Evolutionary conservation across 2,329 filamentous ascomycete genomes (phyloP).

Genomic region (Helotiales sp.): DNA sequence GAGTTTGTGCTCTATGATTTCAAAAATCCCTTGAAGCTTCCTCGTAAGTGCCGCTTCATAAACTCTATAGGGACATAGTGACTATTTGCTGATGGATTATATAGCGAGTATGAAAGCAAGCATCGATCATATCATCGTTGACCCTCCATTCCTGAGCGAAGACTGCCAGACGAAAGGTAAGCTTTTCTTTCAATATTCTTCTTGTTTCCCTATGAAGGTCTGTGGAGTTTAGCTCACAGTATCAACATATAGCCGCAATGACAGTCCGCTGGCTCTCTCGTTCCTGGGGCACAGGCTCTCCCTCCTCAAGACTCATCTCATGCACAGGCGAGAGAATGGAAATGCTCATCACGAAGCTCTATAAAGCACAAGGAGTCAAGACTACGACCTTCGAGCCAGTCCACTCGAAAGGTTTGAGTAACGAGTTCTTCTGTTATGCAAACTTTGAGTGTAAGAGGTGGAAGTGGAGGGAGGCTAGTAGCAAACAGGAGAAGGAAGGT

Average conservation of each 20-base stretch:
- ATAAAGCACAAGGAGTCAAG: slow-evolving; percentile 58
- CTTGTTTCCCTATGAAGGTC: no score
- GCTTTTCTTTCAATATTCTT: background rate
- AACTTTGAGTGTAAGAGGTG: slow-evolving; percentile 68
- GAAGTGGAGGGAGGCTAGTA: slow-evolving; percentile 37
- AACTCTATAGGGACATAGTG: background rate
- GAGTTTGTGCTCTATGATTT: slow-evolving; percentile 79
- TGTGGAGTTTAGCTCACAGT: no score
- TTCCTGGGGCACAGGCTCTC: slow-evolving; percentile 20
- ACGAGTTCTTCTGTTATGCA: slow-evolving; percentile 79
- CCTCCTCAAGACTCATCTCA: slow-evolving; percentile 51
- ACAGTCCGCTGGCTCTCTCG: slow-evolving; percentile 74
- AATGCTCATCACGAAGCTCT: slow-evolving; percentile 63
- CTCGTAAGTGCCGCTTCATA: slow-evolving; percentile 42
- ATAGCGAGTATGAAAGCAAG: slow-evolving; percentile 57
- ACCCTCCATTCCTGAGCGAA: slow-evolving; percentile 77
- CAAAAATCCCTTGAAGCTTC: slow-evolving; percentile 64
- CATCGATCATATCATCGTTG: slow-evolving; percentile 70
- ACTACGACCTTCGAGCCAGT: slow-evolving; percentile 69
- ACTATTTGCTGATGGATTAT: slow-evolving; percentile 2
- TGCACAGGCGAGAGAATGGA: slow-evolving; percentile 81
- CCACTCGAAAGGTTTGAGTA: slow-evolving; percentile 73
- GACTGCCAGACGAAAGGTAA: slow-evolving; percentile 79
- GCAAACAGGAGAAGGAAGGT: background rate
- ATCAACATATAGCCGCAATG: slow-evolving; percentile 56